Percentiles rank a stretch among this genome's conserved stretches.
phyloP scores from a whole-genome alignment of 192 early-diverging fungal species.

The Lobosporangium transversale region DNA sequence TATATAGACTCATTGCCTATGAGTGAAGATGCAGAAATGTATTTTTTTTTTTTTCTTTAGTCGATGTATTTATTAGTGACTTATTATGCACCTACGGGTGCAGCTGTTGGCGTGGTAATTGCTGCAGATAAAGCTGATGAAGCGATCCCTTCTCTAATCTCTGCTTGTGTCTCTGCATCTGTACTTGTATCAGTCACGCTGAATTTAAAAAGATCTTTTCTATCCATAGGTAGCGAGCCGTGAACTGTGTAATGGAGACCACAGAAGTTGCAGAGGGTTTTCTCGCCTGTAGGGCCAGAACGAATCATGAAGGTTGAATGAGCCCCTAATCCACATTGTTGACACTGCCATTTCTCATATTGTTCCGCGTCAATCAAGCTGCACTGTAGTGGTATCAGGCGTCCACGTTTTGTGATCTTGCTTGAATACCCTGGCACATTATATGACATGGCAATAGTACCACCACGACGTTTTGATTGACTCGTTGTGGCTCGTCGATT shows the following conservation, averaged over 20 bases:
- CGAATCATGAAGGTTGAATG: conserved; percentile 48
- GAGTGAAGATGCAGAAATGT: too few relatives aligned
- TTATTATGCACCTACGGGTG: conserved; percentile 1
- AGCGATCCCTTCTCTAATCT: not conserved
- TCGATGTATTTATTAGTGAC: not conserved
- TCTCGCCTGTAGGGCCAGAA: conserved; percentile 53
- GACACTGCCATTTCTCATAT: conserved; percentile 49
- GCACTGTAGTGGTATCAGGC: not conserved
- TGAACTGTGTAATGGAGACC: conserved; percentile 50
- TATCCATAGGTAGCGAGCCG: conserved; percentile 33
- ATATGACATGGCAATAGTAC: not conserved
- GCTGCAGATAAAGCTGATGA: not conserved
- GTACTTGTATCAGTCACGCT: not conserved
- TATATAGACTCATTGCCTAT: too few relatives aligned
- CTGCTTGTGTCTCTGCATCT: not conserved
- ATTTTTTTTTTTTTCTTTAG: too few relatives aligned
- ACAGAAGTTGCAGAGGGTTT: conserved; percentile 55
- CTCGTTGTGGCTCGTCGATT: conserved; percentile 53
- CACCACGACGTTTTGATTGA: conserved; percentile 30
- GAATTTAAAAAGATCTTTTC: conserved; percentile 44
- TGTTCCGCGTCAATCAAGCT: conserved; percentile 8
- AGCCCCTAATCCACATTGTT: conserved; percentile 51
- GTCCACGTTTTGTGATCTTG: conserved; percentile 19
- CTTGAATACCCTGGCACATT: conserved; percentile 8
- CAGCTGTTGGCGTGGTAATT: not conserved